Evolutionary conservation across 441 rosid species (phyloP).

Genomic region (Euphorbia celastroides): DNA sequence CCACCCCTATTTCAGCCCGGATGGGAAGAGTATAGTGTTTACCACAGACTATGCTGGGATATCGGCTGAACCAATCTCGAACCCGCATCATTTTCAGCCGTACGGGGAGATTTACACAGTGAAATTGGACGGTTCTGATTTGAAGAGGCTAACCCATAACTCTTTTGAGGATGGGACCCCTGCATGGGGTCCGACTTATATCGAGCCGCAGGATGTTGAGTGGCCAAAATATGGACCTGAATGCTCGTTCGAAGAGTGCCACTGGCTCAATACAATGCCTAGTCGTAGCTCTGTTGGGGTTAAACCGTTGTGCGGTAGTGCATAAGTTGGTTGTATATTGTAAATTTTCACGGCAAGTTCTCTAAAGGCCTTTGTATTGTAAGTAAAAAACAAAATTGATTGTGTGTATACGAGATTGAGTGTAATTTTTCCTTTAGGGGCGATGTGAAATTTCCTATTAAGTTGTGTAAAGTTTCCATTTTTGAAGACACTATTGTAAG

Average conservation of each 20-base stretch:
- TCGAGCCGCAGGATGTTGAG: slow-evolving; percentile 47
- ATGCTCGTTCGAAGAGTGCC: slow-evolving; percentile 76
- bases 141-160: slow-evolving; percentile 70
- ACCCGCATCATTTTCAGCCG: slow-evolving; percentile 74
- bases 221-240: slow-evolving; percentile 27
- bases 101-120: slow-evolving; percentile 79
- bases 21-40: slow-evolving; percentile 56
- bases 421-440: background rate
- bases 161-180: slow-evolving; percentile 93
- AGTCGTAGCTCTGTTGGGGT: background rate
- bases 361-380: background rate
- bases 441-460: background rate
- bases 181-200: slow-evolving; percentile 53
- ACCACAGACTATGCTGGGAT: slow-evolving; percentile 75
- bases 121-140: slow-evolving; percentile 64
- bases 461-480: too few relatives aligned
- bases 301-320: background rate
- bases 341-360: background rate
- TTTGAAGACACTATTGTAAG: background rate
- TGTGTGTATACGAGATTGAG: background rate
- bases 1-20: slow-evolving; percentile 79
- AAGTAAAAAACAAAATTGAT: background rate
- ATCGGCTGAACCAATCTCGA: slow-evolving; percentile 89
- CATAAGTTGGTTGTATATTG: background rate
- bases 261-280: slow-evolving; percentile 61